These are phyloP conservation scores for Phylloporus sp. DNA, from an alignment of 768 basidiomycete species.

Conservation along the genomic window DNA sequence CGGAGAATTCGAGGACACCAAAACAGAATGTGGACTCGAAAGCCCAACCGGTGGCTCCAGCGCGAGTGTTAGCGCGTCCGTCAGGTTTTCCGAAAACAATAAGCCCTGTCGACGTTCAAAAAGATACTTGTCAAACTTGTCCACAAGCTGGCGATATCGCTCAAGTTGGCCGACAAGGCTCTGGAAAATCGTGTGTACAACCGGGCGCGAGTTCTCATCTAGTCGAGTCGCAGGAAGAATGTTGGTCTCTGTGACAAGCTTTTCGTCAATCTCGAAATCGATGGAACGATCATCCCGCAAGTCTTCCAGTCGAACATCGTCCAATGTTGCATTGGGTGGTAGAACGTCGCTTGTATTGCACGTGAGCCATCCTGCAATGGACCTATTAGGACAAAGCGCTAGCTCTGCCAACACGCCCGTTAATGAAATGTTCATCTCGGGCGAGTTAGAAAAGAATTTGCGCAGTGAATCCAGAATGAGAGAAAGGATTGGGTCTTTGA, in stretches of 20 bases:
- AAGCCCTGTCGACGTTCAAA: constrained; percentile 84
- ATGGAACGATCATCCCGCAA: constrained; percentile 80
- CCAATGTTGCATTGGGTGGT: constrained; percentile 7
- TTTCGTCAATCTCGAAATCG: constrained; percentile 69
- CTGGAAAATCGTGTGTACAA: constrained; percentile 77
- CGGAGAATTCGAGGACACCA: constrained; percentile 25
- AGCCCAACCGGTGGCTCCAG: constrained; percentile 53
- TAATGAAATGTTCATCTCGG: constrained; percentile 84
- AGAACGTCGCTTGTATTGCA: constrained; percentile 49
- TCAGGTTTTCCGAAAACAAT: constrained; percentile 87
- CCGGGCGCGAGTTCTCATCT: constrained; percentile 70
- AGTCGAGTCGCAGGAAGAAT: constrained; percentile 62
- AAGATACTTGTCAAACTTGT: constrained; percentile 81
- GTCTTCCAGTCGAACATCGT: constrained; percentile 30
- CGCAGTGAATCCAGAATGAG: constrained; percentile 66
- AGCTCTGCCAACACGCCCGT: constrained; percentile 79
- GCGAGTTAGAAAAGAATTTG: constrained; percentile 79
- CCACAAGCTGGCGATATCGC: constrained; percentile 68
- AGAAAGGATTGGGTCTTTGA: constrained; percentile 72
- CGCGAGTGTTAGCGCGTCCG: constrained; percentile 76
- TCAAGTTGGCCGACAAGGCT: constrained; percentile 80
- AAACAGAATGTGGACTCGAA: constrained; percentile 14
- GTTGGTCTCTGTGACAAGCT: constrained; percentile 53
- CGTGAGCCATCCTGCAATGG: constrained; percentile 85
- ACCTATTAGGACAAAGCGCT: constrained; percentile 82